Evolutionary conservation across 768 basidiomycete species (phyloP).

Genomic region (Auriscalpium vulgare): DNA sequence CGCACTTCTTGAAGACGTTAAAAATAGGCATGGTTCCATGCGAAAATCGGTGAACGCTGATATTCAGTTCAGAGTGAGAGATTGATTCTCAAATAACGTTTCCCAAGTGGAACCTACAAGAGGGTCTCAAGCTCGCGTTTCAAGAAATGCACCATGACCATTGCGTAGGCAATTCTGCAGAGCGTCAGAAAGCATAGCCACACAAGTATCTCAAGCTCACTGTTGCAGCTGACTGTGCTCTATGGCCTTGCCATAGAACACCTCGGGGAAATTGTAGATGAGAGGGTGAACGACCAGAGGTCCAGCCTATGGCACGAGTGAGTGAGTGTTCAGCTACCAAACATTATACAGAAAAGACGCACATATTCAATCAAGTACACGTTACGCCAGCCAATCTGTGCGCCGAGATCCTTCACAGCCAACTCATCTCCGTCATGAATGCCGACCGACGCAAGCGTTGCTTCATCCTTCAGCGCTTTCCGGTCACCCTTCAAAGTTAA

Average conservation of each 20-base stretch:
- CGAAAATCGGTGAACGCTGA: constrained; percentile 89
- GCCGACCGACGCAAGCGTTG: constrained; percentile 49
- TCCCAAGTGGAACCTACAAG: constrained; percentile 44
- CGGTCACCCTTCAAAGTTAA: constrained; percentile 56
- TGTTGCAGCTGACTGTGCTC: constrained; percentile 73
- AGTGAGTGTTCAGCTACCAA: neutral
- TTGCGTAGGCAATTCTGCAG: constrained; percentile 53
- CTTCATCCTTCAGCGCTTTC: constrained; percentile 55
- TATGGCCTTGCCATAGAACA: constrained; percentile 65
- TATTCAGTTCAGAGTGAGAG: neutral
- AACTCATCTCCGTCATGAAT: constrained; percentile 57
- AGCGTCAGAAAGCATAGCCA: neutral
- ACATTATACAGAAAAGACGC: constrained; percentile 24
- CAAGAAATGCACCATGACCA: constrained; percentile 80
- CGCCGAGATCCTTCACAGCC: constrained; percentile 82
- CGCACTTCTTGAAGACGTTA: constrained; percentile 88
- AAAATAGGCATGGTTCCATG: constrained; percentile 85
- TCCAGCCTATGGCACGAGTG: constrained; percentile 47
- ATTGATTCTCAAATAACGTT: neutral
- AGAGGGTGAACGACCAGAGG: constrained; percentile 87
- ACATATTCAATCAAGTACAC: constrained; percentile 96
- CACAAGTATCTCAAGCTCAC: constrained; percentile 29
- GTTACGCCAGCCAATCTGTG: constrained; percentile 81
- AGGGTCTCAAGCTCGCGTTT: constrained; percentile 92
- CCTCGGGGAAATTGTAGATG: constrained; percentile 60